Base-by-base conservation (phyloP, 2,329 filamentous ascomycete species). In the Fusarium piperis region DNA sequence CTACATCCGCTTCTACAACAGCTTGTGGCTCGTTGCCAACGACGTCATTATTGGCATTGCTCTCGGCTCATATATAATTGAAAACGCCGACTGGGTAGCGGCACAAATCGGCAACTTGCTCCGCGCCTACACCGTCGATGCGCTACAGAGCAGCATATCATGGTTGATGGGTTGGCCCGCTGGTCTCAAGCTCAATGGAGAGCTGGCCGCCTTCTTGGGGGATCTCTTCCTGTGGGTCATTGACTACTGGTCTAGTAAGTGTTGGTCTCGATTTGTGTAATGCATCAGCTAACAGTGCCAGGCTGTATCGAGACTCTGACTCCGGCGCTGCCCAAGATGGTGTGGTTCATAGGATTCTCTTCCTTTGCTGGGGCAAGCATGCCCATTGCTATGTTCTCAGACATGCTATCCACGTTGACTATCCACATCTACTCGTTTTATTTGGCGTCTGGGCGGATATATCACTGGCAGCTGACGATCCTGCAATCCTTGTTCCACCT, bases 1-100 rank as follows among this genome's bases (percentile, higher is more conserved):
- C 80, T 99, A 99, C 80, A 99, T 99, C 73, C 92, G 96, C 16
- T 99, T 99, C 82, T 99, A 98, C 84, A 99, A 99, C 81, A 98
- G 94, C 77, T 85, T 99, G 6, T 99, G 96, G 96, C 92, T 99
- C 10, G 96, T 99, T 23, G 95, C 95, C 32, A 99, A 99, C 83
- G 96, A 99, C 83, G 93, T 99, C 52, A 99, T 99, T 72, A 98
- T 99, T 66, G 97, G 96, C 28, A 98, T 99, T 73, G 96, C 96
- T 2, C 83, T 99, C 9, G 97, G 96, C 0, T 97, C 94, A 1
- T 99, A 97, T 80, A 97, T 99, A 68, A 95, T 98, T 69, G 96
- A 99, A 79, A 98, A 99, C 76, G 92, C 94, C 2, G 88, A 90
- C 62, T 94, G 92, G 86, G 94, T 97, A 2, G 94, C 94, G 2